Conservation (phyloP, 73 alveolate species). For the Diophrys appendiculata region DNA sequence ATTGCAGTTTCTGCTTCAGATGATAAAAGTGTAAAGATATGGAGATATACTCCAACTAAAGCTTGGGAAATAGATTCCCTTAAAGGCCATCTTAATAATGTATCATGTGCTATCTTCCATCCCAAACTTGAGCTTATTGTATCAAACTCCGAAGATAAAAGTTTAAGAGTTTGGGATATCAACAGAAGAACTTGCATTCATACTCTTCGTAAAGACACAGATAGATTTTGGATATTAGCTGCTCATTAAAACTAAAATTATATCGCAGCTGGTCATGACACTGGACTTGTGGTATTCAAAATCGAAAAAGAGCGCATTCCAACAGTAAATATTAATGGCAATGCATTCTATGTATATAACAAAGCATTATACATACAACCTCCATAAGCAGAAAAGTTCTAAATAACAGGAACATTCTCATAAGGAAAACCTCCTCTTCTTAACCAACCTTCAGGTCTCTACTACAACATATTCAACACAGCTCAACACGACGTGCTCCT, state of each 20-base stretch:
- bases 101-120: constrained; percentile 89
- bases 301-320: constrained; percentile 84
- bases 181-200: constrained; percentile 80
- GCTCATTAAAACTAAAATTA: constrained; percentile 86
- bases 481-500: constrained; percentile 27
- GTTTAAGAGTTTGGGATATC: constrained; percentile 95
- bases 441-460: constrained; percentile 51
- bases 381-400: constrained; percentile 20
- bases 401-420: constrained; percentile 20
- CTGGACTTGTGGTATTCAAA: constrained; percentile 94
- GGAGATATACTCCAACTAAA: constrained; percentile 90
- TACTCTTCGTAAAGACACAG: constrained; percentile 86
- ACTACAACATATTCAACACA: constrained; percentile 51
- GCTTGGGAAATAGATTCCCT: constrained; percentile 96
- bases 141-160: constrained; percentile 92
- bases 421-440: constrained; percentile 53
- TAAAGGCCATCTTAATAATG: constrained; percentile 96
- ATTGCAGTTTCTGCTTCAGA: constrained; percentile 96
- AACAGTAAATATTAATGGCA: constrained; percentile 56
- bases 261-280: constrained; percentile 95
- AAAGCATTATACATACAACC: constrained; percentile 41
- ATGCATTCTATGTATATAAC: constrained; percentile 63
- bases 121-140: constrained; percentile 85
- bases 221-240: constrained; percentile 95
- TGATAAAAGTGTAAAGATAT: constrained; percentile 88